These are phyloP conservation scores for Dimocarpus longan DNA, from an alignment of 345 rosid genomes.

Conservation along the genomic window DNA sequence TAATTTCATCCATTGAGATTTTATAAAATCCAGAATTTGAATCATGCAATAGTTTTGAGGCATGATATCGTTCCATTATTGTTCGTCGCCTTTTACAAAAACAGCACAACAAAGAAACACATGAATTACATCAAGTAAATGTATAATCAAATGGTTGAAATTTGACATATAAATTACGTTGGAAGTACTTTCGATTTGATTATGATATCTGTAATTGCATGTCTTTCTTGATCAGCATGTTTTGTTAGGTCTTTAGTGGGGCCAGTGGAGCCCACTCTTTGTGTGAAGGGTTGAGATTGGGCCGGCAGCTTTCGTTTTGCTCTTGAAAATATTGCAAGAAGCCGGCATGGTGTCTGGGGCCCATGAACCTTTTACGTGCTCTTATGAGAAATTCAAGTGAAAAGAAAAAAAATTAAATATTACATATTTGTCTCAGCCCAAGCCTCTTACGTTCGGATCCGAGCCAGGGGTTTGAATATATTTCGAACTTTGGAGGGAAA, in stretches of 20 bases:
- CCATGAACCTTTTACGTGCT: slow-evolving; percentile 21
- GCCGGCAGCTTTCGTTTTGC: slow-evolving; percentile 31
- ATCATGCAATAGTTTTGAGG: too few relatives aligned
- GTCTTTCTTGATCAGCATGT: background rate
- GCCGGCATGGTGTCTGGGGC: slow-evolving; percentile 39
- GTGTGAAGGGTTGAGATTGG: slow-evolving; percentile 24
- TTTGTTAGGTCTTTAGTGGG: slow-evolving; percentile 19
- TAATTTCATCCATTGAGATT: too few relatives aligned
- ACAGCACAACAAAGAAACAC: background rate
- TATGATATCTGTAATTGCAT: background rate
- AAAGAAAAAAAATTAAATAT: background rate
- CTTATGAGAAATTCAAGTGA: slow-evolving; percentile 1
- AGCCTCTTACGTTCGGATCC: slow-evolving; percentile 51
- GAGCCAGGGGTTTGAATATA: slow-evolving; percentile 49
- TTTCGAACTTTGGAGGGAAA: slow-evolving; percentile 45
- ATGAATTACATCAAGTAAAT: background rate
- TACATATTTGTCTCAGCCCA: background rate
- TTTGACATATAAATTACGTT: too few relatives aligned
- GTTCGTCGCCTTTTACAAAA: too few relatives aligned
- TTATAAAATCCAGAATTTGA: too few relatives aligned
- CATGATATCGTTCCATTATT: too few relatives aligned
- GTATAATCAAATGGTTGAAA: background rate
- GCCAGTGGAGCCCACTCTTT: slow-evolving; percentile 33
- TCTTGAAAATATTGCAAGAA: slow-evolving; percentile 14
- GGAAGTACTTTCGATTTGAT: background rate